phyloP scores from a whole-genome alignment of 257 asterid species.

The Salvia miltiorrhiza region DNA sequence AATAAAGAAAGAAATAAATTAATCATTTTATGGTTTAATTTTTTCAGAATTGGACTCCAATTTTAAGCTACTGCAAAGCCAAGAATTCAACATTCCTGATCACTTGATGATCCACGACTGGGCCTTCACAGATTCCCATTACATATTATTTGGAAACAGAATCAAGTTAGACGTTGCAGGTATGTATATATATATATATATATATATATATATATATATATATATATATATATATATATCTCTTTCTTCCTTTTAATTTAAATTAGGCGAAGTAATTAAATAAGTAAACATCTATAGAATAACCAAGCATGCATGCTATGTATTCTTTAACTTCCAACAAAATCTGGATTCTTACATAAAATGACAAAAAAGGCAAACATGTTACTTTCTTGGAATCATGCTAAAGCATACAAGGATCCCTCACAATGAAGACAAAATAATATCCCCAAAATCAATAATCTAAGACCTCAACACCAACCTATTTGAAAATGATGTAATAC shows the following conservation, averaged over 20 bases:
- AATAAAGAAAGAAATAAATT: background rate
- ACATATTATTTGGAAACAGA: slow-evolving; percentile 86
- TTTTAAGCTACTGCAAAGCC: slow-evolving; percentile 64
- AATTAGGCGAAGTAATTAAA: too few species aligned
- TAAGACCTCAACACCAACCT: background rate
- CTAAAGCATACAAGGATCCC: background rate
- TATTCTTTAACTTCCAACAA: background rate
- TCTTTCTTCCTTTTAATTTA: too few species aligned
- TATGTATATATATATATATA: too few species aligned
- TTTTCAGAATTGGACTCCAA: slow-evolving; percentile 74
- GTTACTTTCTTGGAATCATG: slow-evolving; percentile 7
- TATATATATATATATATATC: too few species aligned
- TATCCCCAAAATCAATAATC: too few species aligned
- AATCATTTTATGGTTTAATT: background rate
- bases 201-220: too few species aligned
- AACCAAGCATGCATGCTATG: too few species aligned
- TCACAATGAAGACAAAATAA: background rate
- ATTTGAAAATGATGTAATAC: background rate
- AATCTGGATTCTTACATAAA: background rate
- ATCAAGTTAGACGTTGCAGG: slow-evolving; percentile 88
- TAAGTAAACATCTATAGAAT: too few species aligned
- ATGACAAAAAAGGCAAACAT: background rate
- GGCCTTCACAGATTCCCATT: slow-evolving; percentile 86
- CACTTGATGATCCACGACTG: slow-evolving; percentile 98
- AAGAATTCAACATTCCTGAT: slow-evolving; percentile 77